A percentile compares a stretch with the other conserved stretches of the same genome.
These are phyloP conservation scores for Boletus semigastroideus DNA, from an alignment of 1,284 basidiomycete species.

Conservation along the genomic window DNA sequence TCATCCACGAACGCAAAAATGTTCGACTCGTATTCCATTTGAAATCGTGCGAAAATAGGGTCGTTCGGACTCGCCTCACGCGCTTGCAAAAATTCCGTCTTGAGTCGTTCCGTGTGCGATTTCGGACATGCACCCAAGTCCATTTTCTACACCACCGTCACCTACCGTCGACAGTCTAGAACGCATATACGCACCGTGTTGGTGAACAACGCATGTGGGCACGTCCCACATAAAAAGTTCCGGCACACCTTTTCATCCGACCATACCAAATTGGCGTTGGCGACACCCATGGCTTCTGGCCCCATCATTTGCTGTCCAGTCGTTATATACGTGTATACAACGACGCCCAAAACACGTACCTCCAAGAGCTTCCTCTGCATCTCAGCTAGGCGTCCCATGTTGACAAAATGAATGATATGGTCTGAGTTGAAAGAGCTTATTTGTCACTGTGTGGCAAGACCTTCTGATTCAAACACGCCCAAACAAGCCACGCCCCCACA, in stretches of 20 bases:
- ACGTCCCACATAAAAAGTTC: constrained; percentile 97
- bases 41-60: constrained; percentile 80
- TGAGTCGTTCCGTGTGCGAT: constrained; percentile 92
- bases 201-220: constrained; percentile 96
- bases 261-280: constrained; percentile 91
- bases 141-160: constrained; percentile 83
- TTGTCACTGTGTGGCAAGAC: constrained; percentile 32
- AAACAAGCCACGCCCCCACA: constrained; percentile 25
- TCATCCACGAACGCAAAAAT: constrained; percentile 97
- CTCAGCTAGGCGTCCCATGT: constrained; percentile 82
- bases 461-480: constrained; percentile 27
- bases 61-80: constrained; percentile 73
- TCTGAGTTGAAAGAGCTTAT: constrained; percentile 18
- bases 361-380: constrained; percentile 93
- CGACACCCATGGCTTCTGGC: constrained; percentile 96
- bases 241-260: constrained; percentile 99
- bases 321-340: constrained; percentile 5
- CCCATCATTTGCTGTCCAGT: constrained; percentile 93
- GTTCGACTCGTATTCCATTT: constrained; percentile 93
- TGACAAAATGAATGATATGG: constrained; percentile 25
- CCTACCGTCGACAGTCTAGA: not conserved
- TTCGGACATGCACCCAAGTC: constrained; percentile 98
- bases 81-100: constrained; percentile 86
- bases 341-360: constrained; percentile 43
- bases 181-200: constrained; percentile 78